A percentile compares a stretch with the other conserved stretches of the same genome.
Conservation (phyloP, 2,329 filamentous ascomycete genomes). For the Calonectria crousiana region DNA sequence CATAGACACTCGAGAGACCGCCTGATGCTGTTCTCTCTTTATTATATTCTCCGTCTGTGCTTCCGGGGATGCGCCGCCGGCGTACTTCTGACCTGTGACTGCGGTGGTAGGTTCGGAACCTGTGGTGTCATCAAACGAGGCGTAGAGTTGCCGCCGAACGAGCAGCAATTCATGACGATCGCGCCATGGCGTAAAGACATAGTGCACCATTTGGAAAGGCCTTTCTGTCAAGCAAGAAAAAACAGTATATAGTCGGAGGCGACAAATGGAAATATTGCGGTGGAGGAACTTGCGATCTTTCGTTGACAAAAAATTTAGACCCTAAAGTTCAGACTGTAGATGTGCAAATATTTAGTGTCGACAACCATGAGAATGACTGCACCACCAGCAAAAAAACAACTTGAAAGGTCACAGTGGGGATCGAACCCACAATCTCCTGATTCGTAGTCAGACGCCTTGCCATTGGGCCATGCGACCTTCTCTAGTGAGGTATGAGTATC, state of each 20-base stretch:
- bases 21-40: conserved; percentile 53
- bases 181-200: conserved; percentile 81
- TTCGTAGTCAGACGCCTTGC: conserved; percentile 51
- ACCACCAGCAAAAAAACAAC: not conserved
- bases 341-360: not conserved
- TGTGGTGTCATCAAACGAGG: conserved; percentile 27
- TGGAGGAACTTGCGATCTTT: not conserved
- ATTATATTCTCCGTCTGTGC: conserved; percentile 22
- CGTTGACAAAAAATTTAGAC: not conserved
- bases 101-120: conserved; percentile 4
- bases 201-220: conserved; percentile 69
- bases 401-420: conserved; percentile 40
- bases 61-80: not conserved
- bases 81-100: not conserved
- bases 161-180: conserved; percentile 73
- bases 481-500: not conserved
- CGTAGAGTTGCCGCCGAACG: conserved; percentile 75
- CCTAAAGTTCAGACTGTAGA: not conserved
- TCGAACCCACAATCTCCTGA: conserved; percentile 51
- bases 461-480: conserved; percentile 26
- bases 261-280: no score
- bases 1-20: conserved; percentile 71
- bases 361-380: not conserved
- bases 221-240: not conserved
- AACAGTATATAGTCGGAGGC: no score